Base-by-base conservation (phyloP, 768 basidiomycete genomes). In the Crucibulum laeve region DNA sequence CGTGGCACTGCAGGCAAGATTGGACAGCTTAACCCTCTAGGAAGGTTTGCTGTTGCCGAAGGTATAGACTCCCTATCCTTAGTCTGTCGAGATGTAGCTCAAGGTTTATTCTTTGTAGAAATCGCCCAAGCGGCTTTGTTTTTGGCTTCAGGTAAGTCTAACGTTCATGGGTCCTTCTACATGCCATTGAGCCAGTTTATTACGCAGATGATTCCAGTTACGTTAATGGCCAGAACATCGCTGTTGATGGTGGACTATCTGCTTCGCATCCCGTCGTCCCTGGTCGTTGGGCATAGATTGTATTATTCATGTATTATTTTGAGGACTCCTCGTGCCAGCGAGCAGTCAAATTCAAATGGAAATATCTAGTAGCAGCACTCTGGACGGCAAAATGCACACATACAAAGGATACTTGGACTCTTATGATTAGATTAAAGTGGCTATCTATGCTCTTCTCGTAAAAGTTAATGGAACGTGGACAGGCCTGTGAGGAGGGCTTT, bases 181-280 rank as follows among this genome's bases (percentile, higher is more conserved):
- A 34, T 7, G 25, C 24, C 25, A 33, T n/a, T 41, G n/a, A 43
- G 30, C 44, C 10, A 40, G 14, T 35, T 43, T 13, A 26, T 4
- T 46, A 33, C 28, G 26, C 57, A 91, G 91, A 92, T 53, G 88
- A 91, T 49, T 83, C 90, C 1, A 92, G 90, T 63, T 94, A 92
- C 61, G 80, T 97, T 44, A 96, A 94, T 56, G 94, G 90, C 13
- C 88, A 93, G 56, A 85, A 82, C 53, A 74, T 91, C 23, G 84
- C 84, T 0, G 84, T 92, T 23, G 93, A 95, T 52, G 94, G 93
- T 5, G 93, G 91, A 1, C 62, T 95, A 46, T 83, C 87, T 8
- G 69, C 83, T 19, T 90, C 89, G 0, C 77, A 81, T 53, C 91
- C 91, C 4, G 82, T 91, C 5, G 65, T 86, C 5, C 86, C 88